A percentile compares a stretch with the other conserved stretches of the same genome.
Evolutionary conservation across 768 basidiomycete species (phyloP).

Genomic region (Kondoa malvinella): DNA sequence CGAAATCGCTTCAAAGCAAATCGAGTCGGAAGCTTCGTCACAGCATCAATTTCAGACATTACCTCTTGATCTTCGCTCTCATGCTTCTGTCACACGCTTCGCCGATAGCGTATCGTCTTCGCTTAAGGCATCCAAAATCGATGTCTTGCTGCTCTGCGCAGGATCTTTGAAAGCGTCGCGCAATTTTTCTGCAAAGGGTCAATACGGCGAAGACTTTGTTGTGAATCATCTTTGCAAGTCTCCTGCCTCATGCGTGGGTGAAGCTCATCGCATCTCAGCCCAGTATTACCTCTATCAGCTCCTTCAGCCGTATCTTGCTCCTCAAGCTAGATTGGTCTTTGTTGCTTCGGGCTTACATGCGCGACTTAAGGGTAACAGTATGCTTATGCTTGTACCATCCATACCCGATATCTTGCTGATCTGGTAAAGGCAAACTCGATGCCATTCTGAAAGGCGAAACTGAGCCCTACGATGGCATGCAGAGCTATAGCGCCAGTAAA

Average conservation of each 20-base stretch:
- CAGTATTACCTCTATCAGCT: background rate
- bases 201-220: slow-evolving; percentile 1
- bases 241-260: background rate
- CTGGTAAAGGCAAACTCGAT: background rate
- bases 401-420: background rate
- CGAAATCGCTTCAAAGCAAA: background rate
- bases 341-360: slow-evolving; percentile 1
- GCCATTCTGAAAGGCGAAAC: background rate
- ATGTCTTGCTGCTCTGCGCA: background rate
- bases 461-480: background rate
- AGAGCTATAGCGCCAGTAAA: background rate
- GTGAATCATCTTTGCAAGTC: background rate
- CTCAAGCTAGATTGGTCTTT: background rate
- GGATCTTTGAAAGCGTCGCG: background rate
- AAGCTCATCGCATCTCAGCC: background rate
- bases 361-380: background rate
- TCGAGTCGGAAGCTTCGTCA: background rate
- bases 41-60: background rate
- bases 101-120: background rate
- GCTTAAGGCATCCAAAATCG: background rate
- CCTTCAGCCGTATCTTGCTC: background rate
- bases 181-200: background rate
- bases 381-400: background rate
- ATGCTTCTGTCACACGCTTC: background rate
- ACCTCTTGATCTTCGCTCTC: background rate